A percentile compares a stretch with the other conserved stretches of the same genome.
Conservation (phyloP, 2,329 filamentous ascomycete genomes). For the Endoconidiophora laricicola region DNA sequence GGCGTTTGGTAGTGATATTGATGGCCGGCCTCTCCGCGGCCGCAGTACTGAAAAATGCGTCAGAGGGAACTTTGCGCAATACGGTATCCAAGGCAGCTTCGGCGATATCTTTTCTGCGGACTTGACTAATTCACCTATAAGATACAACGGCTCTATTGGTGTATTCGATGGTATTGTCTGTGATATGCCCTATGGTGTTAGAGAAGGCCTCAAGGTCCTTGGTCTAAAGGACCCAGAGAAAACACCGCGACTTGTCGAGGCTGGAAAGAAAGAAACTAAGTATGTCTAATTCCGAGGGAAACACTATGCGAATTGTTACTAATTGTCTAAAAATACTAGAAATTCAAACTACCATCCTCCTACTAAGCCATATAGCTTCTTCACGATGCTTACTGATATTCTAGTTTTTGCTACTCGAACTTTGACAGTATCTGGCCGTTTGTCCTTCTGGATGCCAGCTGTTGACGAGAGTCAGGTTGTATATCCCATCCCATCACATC, state of each 20-base stretch:
- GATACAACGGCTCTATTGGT: constrained; percentile 25
- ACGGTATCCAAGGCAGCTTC: constrained; percentile 47
- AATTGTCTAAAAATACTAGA: constrained; percentile 19
- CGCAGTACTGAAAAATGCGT: constrained; percentile 36
- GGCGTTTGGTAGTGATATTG: constrained; percentile 79
- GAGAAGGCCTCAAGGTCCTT: constrained; percentile 79
- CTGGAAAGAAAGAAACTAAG: constrained; percentile 54
- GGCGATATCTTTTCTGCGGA: constrained; percentile 74
- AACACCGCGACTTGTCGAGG: constrained; percentile 42
- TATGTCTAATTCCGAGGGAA: constrained; percentile 23
- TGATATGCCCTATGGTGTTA: constrained; percentile 88
- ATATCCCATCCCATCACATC: constrained; percentile 60
- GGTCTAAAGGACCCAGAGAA: constrained; percentile 55
- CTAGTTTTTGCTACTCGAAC: constrained; percentile 63
- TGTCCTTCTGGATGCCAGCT: constrained; percentile 97
- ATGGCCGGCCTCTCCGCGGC: constrained; percentile 74
- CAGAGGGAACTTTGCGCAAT: constrained; percentile 67
- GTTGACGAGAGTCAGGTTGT: constrained; percentile 62
- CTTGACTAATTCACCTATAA: constrained; percentile 70
- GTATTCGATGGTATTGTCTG: constrained; percentile 84
- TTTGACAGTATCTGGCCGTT: constrained; percentile 59
- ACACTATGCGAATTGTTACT: not conserved
- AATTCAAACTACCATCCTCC: constrained; percentile 61
- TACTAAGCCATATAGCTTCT: constrained; percentile 82
- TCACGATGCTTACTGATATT: constrained; percentile 79